Conservation (phyloP, 1,284 basidiomycete genomes). For the Singerocomus inundabilis region DNA sequence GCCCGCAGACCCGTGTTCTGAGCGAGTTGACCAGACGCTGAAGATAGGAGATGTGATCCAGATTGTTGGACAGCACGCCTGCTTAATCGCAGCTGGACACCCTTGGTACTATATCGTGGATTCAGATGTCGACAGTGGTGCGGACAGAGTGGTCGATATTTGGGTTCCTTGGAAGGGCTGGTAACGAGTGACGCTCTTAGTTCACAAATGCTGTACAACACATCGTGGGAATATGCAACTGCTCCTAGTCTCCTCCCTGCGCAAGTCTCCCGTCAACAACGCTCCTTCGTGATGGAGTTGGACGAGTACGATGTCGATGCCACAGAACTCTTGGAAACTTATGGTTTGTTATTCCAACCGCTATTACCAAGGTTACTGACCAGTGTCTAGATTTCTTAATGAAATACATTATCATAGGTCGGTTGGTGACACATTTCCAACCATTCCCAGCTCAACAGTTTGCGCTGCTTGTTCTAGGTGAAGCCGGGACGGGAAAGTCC, state of each 20-base stretch:
- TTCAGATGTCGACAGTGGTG: conserved; percentile 43
- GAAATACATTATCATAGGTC: conserved; percentile 97
- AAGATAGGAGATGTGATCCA: conserved; percentile 61
- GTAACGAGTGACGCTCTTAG: conserved; percentile 38
- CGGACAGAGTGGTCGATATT: conserved; percentile 68
- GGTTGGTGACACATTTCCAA: conserved; percentile 17
- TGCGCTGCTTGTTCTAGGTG: conserved; percentile 53
- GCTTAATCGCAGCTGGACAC: conserved; percentile 72
- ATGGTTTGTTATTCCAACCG: conserved; percentile 54
- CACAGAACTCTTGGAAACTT: conserved; percentile 90
- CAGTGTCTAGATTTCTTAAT: conserved; percentile 81
- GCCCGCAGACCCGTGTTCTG: conserved; percentile 25
- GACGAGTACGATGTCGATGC: conserved; percentile 73
- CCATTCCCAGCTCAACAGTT: conserved; percentile 4
- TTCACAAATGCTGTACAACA: background rate
- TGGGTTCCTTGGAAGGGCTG: conserved; percentile 93
- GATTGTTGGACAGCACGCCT: conserved; percentile 76
- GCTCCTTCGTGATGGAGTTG: conserved; percentile 43
- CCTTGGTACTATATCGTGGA: conserved; percentile 86
- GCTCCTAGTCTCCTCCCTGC: background rate
- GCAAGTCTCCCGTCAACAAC: conserved; percentile 4
- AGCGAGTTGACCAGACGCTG: conserved; percentile 35
- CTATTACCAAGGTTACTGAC: conserved; percentile 16
- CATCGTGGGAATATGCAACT: conserved; percentile 23
- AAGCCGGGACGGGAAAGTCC: conserved; percentile 95